Conservation (phyloP, 352 stramenopile species). For the Aphanomyces stellatus region DNA sequence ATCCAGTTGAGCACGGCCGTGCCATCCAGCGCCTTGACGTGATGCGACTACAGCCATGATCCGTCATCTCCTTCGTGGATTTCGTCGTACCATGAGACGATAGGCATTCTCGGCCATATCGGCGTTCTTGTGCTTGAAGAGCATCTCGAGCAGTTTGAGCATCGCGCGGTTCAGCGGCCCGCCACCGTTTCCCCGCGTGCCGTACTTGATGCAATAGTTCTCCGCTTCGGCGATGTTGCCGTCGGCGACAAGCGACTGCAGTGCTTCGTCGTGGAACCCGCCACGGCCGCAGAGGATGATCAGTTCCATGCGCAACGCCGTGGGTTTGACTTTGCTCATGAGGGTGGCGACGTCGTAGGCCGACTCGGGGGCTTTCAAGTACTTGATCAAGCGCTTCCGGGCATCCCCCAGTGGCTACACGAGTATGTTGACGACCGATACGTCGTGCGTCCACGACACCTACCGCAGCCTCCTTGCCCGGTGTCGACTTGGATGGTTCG, state of each 20-base stretch:
- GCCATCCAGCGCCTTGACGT: constrained; percentile 72
- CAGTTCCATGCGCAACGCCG: constrained; percentile 74
- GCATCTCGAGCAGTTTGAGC: constrained; percentile 68
- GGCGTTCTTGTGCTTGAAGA: constrained; percentile 72
- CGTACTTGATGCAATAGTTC: constrained; percentile 79
- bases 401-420: constrained; percentile 42
- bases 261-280: constrained; percentile 65
- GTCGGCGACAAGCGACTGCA: constrained; percentile 65
- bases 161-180: constrained; percentile 62
- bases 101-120: constrained; percentile 75
- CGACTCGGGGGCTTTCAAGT: constrained; percentile 65
- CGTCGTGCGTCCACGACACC: no score
- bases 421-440: neutral
- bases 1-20: constrained; percentile 59
- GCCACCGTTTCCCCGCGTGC: constrained; percentile 34
- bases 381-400: constrained; percentile 71
- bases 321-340: constrained; percentile 61
- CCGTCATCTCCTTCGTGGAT: neutral
- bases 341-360: constrained; percentile 66
- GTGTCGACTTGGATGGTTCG: constrained; percentile 71
- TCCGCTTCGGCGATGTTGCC: constrained; percentile 76
- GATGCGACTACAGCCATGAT: constrained; percentile 52
- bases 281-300: constrained; percentile 78
- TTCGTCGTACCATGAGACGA: constrained; percentile 24
- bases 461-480: constrained; percentile 60